phyloP scores from a whole-genome alignment of 805 yeast species.

The Ogataea angusta region DNA sequence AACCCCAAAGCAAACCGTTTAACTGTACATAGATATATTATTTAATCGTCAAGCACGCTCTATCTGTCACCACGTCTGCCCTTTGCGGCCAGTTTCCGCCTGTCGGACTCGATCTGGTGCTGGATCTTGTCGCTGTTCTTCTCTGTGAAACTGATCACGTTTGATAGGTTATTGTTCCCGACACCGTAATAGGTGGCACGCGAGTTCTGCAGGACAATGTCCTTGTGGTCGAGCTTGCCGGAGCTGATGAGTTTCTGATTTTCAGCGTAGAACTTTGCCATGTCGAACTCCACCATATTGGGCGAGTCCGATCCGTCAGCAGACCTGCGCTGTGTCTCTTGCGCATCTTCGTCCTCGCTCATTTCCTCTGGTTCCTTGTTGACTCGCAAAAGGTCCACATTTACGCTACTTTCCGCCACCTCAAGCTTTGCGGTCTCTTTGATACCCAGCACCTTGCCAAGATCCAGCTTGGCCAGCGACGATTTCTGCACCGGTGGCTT shows the following conservation, averaged over 20 bases:
- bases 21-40: constrained; percentile 4
- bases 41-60: constrained; percentile 3
- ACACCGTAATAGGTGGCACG: constrained; percentile 26
- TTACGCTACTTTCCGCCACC: neutral
- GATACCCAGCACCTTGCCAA: constrained; percentile 9
- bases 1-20: neutral
- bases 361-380: neutral
- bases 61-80: constrained; percentile 7
- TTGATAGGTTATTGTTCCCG: constrained; percentile 33
- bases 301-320: constrained; percentile 16
- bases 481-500: constrained; percentile 4
- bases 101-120: constrained; percentile 20
- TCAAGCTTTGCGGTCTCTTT: neutral
- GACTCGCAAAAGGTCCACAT: neutral
- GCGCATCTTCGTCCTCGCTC: neutral
- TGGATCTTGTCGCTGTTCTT: constrained; percentile 26
- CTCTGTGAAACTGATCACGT: constrained; percentile 31
- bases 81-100: constrained; percentile 9
- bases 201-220: constrained; percentile 17
- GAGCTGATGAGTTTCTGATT: constrained; percentile 30
- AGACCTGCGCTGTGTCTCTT: neutral
- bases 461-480: constrained; percentile 3
- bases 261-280: constrained; percentile 36
- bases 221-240: constrained; percentile 33
- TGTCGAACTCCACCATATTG: constrained; percentile 34